Evolutionary conservation across 345 rosid species (phyloP), one percentile per base, ranked within the genome.

Genomic region (Cardiospermum halicacabum): DNA sequence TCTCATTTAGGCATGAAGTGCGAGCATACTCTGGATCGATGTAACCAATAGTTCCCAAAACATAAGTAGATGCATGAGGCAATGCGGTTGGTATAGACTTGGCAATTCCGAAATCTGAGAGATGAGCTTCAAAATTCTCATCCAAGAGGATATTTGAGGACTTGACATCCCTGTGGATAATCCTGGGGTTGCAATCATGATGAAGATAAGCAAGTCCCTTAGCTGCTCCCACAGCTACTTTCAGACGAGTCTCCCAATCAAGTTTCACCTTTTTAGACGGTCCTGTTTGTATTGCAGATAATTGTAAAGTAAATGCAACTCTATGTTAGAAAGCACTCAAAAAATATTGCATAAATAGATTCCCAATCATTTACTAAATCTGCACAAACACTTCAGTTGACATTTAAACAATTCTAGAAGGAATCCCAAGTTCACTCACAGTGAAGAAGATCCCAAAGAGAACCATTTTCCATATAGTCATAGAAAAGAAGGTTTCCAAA

Each of bases 191-290:
- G 73, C 99, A 94, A 51, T 94, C 97, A 42, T 91, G 99, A 70
- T 94, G 99, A 75, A 94, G 99, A 78, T 94, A 91, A 0, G 96
- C 89, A 34, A 94, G 91, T 53, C 99, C 99, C 71, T 91, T 96
- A 0, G 99, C 92, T 55, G 96, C 91, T 43, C 99, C 99, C 54
- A 91, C 96, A 0, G 97, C 95, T 60, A 91, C 76, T 58, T 76
- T 89, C 81, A 94, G 30, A 53, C 99, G 82, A 0, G 97, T 82
- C 53, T 94, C 97, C 99, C 97, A 94, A 53, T 91, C 95, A 45
- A 94, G 92, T 71, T 89, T 94, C 19, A 94, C 95, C 69, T 94
- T 94, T 69, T 84, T 85, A 10, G 81, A 36, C 11, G 89, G 78
- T 56, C 95, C 99, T 93, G 73, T 47, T 27, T 53, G 25, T 8